Evolutionary conservation across 2,329 filamentous ascomycete species (phyloP), one percentile per base, ranked within the genome.

Genomic region (Penicillium expansum): DNA sequence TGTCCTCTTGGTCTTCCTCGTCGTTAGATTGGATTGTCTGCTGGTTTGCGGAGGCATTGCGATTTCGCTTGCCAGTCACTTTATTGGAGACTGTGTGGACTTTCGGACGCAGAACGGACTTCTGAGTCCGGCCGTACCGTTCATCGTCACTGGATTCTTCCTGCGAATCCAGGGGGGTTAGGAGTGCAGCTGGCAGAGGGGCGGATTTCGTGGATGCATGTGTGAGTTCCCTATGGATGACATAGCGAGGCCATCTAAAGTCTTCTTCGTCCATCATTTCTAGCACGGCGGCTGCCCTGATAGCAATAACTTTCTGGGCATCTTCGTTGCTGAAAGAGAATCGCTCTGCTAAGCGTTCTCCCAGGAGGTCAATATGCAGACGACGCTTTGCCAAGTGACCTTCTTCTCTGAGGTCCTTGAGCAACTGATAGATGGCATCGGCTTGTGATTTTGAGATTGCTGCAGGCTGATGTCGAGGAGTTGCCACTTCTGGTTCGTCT

Each of bases 81-180:
- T 76, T 77, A 2, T 69, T 68, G 11, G 77, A 77, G 18, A 74
- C 62, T 4, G 71, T 67, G 51, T 66, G 70, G n/a, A 68, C 54
- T 51, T 76, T 78, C 1, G 77, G 77, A 7, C 77, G 75, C 13
- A 79, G 68, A 3, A 79, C 73, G 2, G 77, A 79, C 62, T 77
- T 79, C 52, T 71, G 71, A 33, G 71, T 69, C 52, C 73, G 66
- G 32, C 69, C 64, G 57, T 72, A 67, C 7, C 64, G 66, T 32
- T 71, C 69, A 39, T 75, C 66, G 10, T 64, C 66, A 33, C 72
- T 73, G 7, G 71, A 68, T 29, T 67, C 67, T n/a, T 68, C 71
- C 24, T 71, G 65, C n/a, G 67, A 66, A 48, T 71, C 69, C 27
- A 77, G 55, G 7, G 74, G 73, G 13, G 68, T 75, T 7, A 72